Conservation (phyloP, 257 asterid genomes). For the Petunia secreta region DNA sequence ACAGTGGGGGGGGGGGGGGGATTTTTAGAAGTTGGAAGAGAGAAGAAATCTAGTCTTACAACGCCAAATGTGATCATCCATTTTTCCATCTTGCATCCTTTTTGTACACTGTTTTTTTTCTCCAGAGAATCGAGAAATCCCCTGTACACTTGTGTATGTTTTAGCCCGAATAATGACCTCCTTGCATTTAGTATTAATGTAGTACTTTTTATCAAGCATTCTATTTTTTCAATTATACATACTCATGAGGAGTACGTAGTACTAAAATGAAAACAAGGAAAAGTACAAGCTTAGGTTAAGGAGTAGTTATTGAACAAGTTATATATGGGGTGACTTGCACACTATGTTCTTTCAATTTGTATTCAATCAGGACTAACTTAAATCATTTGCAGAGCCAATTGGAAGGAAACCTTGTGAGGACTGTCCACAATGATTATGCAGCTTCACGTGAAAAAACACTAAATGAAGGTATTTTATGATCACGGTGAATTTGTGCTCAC, state of each 20-base stretch:
- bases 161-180: not conserved
- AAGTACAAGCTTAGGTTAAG: not conserved
- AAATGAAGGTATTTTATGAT: slow-evolving; percentile 49
- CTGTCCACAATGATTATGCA: slow-evolving; percentile 46
- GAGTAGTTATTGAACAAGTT: not conserved
- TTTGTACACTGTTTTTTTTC: not conserved
- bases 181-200: not conserved
- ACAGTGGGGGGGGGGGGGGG: not conserved
- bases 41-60: not conserved
- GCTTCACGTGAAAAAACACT: slow-evolving; percentile 61
- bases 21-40: not conserved
- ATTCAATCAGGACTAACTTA: slow-evolving; percentile 32
- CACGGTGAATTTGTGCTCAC: slow-evolving; percentile 6
- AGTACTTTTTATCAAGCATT: not conserved
- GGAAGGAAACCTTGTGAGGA: slow-evolving; percentile 61
- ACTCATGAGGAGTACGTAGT: not conserved
- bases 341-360: not conserved
- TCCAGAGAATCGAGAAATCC: too few species aligned
- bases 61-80: not conserved
- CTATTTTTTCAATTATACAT: not conserved
- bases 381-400: slow-evolving; percentile 55
- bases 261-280: slow-evolving; percentile 5
- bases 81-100: not conserved
- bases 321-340: not conserved
- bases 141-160: too few species aligned